Conservation (phyloP, 1,284 basidiomycete genomes). For the Ustilago crameri region DNA sequence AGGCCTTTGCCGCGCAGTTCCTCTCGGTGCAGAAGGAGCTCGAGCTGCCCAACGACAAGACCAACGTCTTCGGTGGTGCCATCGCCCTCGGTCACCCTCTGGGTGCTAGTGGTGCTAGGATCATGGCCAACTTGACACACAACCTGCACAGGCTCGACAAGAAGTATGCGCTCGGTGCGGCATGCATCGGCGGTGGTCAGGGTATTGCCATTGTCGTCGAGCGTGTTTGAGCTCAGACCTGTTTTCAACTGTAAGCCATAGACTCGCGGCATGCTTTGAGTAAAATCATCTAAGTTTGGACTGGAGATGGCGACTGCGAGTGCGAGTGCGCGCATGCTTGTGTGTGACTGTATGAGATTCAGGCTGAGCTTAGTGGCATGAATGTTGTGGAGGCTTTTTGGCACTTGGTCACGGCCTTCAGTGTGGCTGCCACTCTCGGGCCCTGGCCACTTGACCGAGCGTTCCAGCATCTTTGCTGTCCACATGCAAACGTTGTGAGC, state of each 20-base stretch:
- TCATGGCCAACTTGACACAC: slow-evolving; percentile 72
- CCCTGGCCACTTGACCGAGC: too few relatives aligned
- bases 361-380: too few relatives aligned
- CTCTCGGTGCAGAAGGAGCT: slow-evolving; percentile 90
- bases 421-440: too few relatives aligned
- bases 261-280: too few relatives aligned
- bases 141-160: slow-evolving; percentile 72
- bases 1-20: slow-evolving; percentile 94
- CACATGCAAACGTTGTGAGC: too few relatives aligned
- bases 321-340: background rate
- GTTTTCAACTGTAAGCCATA: background rate
- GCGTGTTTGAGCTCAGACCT: slow-evolving; percentile 41
- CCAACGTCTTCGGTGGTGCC: slow-evolving; percentile 72
- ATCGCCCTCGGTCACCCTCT: slow-evolving; percentile 73
- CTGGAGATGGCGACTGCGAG: too few relatives aligned
- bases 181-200: slow-evolving; percentile 72
- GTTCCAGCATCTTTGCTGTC: too few relatives aligned
- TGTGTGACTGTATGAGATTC: background rate
- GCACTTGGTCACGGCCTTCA: too few relatives aligned
- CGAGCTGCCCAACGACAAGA: slow-evolving; percentile 74
- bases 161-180: slow-evolving; percentile 72
- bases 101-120: slow-evolving; percentile 72
- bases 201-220: slow-evolving; percentile 70
- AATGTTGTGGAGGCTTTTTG: too few relatives aligned
- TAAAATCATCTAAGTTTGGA: too few relatives aligned